Conservation (phyloP, 1,139 yeast genomes). For the Diutina rugosa region DNA sequence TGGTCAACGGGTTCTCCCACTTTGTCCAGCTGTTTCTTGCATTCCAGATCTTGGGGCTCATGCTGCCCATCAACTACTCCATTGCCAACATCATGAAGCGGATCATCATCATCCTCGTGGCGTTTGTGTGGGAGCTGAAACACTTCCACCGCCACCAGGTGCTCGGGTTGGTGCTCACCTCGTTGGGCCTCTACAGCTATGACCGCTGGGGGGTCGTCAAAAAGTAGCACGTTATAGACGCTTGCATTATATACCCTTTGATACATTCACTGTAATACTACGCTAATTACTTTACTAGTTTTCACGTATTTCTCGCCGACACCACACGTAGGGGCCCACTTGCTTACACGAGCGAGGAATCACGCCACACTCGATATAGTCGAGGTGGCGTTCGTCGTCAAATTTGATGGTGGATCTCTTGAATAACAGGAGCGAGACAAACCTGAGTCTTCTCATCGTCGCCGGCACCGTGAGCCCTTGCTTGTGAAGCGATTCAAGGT, state of each 20-base stretch:
- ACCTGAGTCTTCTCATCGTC: no score
- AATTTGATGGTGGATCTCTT: no score
- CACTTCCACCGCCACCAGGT: constrained; percentile 40
- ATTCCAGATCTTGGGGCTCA: constrained; percentile 75
- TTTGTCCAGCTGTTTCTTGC: constrained; percentile 80
- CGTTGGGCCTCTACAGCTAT: constrained; percentile 48
- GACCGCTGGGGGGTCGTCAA: constrained; percentile 57
- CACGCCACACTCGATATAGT: no score
- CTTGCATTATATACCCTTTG: not conserved
- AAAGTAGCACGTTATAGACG: constrained; percentile 2
- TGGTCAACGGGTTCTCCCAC: constrained; percentile 66
- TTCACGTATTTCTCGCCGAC: not conserved
- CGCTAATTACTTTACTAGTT: no score
- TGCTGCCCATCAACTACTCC: constrained; percentile 82
- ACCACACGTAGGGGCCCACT: no score
- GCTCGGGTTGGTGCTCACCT: constrained; percentile 59
- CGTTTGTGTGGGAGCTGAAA: constrained; percentile 71
- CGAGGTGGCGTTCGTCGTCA: no score
- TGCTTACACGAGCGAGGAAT: no score
- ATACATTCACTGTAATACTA: not conserved
- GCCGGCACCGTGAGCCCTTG: no score
- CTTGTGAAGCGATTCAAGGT: no score
- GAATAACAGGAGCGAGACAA: no score
- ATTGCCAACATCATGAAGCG: constrained; percentile 84
- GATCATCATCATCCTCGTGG: constrained; percentile 69